phyloP scores from a whole-genome alignment of 2,329 filamentous ascomycete genomes.

The Penicillium sp. region DNA sequence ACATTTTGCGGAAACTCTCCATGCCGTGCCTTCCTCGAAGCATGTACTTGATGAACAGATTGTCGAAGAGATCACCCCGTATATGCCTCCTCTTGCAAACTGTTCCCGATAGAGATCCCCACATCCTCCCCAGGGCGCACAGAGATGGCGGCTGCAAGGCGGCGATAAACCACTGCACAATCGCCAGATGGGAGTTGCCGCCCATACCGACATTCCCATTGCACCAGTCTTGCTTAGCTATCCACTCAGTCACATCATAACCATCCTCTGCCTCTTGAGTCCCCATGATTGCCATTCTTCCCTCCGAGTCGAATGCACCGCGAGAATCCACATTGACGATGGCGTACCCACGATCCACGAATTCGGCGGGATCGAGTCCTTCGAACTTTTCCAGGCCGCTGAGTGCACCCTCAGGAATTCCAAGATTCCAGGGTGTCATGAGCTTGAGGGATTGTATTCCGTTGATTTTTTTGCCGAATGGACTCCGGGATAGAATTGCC shows the following conservation, averaged over 20 bases:
- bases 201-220: slow-evolving; percentile 46
- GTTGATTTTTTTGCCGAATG: slow-evolving; percentile 49
- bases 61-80: slow-evolving; percentile 42
- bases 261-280: slow-evolving; percentile 48
- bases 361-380: slow-evolving; percentile 41
- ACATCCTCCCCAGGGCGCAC: slow-evolving; percentile 49
- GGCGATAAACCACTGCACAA: slow-evolving; percentile 46
- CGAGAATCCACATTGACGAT: slow-evolving; percentile 38
- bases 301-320: slow-evolving; percentile 37
- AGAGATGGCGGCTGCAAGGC: slow-evolving; percentile 39
- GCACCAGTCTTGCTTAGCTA: slow-evolving; percentile 47
- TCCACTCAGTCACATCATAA: slow-evolving; percentile 47
- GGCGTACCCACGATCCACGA: slow-evolving; percentile 34
- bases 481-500: slow-evolving; percentile 46
- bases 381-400: slow-evolving; percentile 45
- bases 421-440: slow-evolving; percentile 41
- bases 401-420: slow-evolving; percentile 30
- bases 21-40: slow-evolving; percentile 35
- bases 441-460: slow-evolving; percentile 38
- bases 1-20: slow-evolving; percentile 48
- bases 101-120: slow-evolving; percentile 51
- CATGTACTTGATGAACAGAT: slow-evolving; percentile 40
- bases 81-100: slow-evolving; percentile 45
- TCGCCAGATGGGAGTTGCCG: slow-evolving; percentile 47
- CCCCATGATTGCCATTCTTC: slow-evolving; percentile 40